Conservation (phyloP, 139 green algal species). For the Volvox africanus region DNA sequence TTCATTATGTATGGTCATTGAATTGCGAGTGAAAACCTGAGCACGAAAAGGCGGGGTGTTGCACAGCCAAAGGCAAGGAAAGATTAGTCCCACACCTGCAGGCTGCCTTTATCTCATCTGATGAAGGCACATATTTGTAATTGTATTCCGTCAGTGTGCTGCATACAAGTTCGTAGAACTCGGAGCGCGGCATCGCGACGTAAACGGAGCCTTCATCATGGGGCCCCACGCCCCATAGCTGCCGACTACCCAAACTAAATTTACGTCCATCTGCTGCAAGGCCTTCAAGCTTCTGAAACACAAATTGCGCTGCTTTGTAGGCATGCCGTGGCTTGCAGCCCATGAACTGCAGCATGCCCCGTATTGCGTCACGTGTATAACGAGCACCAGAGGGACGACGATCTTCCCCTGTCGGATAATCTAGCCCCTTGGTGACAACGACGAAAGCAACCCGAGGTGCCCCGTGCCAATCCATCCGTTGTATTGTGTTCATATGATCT, state of each 20-base stretch:
- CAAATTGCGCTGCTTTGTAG: slow-evolving; percentile 61
- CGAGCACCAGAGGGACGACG: slow-evolving; percentile 47
- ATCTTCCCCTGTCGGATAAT: slow-evolving; percentile 10
- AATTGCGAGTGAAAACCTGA: no score
- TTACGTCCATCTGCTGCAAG: slow-evolving; percentile 21
- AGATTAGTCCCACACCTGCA: slow-evolving; percentile 52
- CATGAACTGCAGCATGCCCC: slow-evolving; percentile 78
- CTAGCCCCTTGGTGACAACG: slow-evolving; percentile 40
- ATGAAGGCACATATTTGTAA: slow-evolving; percentile 57
- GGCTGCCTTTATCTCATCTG: slow-evolving; percentile 66
- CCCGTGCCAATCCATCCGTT: slow-evolving; percentile 10
- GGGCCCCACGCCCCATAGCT: slow-evolving; percentile 9
- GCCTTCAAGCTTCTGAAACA: slow-evolving; percentile 43
- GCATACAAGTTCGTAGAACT: slow-evolving; percentile 63
- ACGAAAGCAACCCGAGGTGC: slow-evolving; percentile 19
- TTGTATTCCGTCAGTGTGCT: slow-evolving; percentile 59
- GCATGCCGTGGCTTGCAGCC: slow-evolving; percentile 85
- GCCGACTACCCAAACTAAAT: slow-evolving; percentile 5
- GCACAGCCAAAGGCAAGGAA: neutral
- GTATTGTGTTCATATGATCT: neutral
- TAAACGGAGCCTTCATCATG: slow-evolving; percentile 7
- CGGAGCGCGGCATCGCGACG: slow-evolving; percentile 53
- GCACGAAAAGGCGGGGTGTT: neutral
- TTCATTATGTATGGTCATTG: no score
- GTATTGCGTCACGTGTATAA: slow-evolving; percentile 82